These are phyloP conservation scores for Talaromyces wortmannii DNA, from an alignment of 495 filamentous ascomycete species.

Conservation along the genomic window DNA sequence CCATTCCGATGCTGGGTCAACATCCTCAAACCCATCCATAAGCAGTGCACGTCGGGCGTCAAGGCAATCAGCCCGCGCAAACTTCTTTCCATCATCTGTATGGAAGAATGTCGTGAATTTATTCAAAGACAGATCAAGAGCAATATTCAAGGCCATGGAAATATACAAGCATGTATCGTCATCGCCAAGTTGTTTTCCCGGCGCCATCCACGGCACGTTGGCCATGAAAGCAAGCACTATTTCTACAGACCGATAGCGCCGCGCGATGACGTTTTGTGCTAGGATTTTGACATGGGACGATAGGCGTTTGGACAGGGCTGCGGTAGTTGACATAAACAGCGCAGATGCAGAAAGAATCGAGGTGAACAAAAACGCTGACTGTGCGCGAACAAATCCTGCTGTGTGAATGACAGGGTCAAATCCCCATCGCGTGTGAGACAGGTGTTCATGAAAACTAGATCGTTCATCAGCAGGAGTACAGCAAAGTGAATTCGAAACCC, in stretches of 20 bases:
- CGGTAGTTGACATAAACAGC: constrained; percentile 55
- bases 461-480: constrained; percentile 1
- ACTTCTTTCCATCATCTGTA: constrained; percentile 38
- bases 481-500: constrained; percentile 9
- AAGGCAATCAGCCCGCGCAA: constrained; percentile 58
- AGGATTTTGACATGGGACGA: constrained; percentile 57
- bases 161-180: constrained; percentile 69
- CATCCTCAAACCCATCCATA: constrained; percentile 59
- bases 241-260: constrained; percentile 59
- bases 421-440: constrained; percentile 70
- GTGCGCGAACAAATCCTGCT: constrained; percentile 52
- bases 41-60: constrained; percentile 55
- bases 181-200: constrained; percentile 58
- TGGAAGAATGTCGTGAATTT: constrained; percentile 56
- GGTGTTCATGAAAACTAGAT: constrained; percentile 58
- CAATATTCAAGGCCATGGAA: constrained; percentile 60
- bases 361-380: constrained; percentile 65
- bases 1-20: constrained; percentile 52
- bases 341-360: constrained; percentile 60
- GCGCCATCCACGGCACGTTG: constrained; percentile 72
- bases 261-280: constrained; percentile 49
- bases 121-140: constrained; percentile 61
- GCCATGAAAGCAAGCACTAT: constrained; percentile 70
- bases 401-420: constrained; percentile 61
- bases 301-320: constrained; percentile 55